Percentiles rank a stretch among this genome's conserved stretches.
phyloP scores from a whole-genome alignment of 306 rosid species.

The Abrus precatorius region DNA sequence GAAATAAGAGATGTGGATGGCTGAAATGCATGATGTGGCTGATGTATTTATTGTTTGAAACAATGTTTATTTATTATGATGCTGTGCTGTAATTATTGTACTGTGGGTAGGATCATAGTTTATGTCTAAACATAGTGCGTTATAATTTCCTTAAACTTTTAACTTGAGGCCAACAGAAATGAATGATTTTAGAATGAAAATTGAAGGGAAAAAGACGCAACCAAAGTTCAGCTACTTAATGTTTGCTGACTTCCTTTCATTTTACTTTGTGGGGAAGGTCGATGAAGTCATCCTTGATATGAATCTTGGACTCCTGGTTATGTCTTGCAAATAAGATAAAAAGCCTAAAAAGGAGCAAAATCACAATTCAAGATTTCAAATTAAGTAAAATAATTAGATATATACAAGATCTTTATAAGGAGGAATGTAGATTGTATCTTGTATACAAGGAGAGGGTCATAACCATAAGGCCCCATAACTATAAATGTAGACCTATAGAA shows the following conservation, averaged over 20 bases:
- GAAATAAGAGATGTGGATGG: neutral
- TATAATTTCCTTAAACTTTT: neutral
- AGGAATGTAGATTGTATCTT: neutral
- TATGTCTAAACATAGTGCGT: neutral
- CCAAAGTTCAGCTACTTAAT: neutral
- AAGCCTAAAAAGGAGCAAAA: neutral
- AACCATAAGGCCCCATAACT: neutral
- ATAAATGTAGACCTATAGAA: neutral
- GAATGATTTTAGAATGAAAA: neutral
- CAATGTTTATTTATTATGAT: neutral
- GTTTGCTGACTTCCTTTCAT: neutral
- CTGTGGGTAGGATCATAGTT: neutral
- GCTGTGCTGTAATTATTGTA: conserved; percentile 1
- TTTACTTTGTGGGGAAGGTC: neutral
- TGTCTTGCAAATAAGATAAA: neutral
- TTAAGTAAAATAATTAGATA: neutral
- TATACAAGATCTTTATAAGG: neutral
- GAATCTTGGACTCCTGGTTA: neutral
- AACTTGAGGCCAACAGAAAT: neutral
- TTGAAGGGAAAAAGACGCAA: neutral
- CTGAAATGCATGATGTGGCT: neutral
- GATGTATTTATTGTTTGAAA: neutral
- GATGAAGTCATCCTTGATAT: neutral
- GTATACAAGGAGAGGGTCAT: neutral
- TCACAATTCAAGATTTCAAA: neutral